Evolutionary conservation across 2,329 filamentous ascomycete genomes (phyloP), one percentile per base, ranked within the genome.

Genomic region (Arthroderma sp.): DNA sequence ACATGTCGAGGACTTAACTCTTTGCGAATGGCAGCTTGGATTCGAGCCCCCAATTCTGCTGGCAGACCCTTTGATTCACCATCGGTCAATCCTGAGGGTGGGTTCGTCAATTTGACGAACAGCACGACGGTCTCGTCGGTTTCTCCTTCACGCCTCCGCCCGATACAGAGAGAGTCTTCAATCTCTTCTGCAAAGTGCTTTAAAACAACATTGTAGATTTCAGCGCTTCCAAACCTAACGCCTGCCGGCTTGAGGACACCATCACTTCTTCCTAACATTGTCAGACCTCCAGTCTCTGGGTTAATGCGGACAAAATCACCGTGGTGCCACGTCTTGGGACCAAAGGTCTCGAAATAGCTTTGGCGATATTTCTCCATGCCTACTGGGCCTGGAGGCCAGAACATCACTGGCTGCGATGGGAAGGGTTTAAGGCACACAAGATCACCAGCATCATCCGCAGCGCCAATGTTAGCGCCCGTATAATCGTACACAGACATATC

Each of bases 181-280:
- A 96, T 71, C 45, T 89, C 76, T 7, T 73, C 66, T 0, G 80
- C 75, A 55, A 95, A 95, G 63, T 87, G 83, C 52, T 84, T 79
- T 1, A 91, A 76, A 29, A 96, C 68, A n/a, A 95, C 73, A 59
- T 94, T 95, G 65, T 96, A 96, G 15, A 98, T 94, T 68, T 98
- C 91, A 0, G 89, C 87, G 30, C 81, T 87, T 4, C 89, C 89
- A 58, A 98, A 96, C 0, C 89, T 73, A 11, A 98, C 86, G 2
- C 91, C 91, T 0, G 82, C 78, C 0, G 91, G 91, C 60, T 98
- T 98, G 9, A 98, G 68, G 4, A 96, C 85, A 3, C 91, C 91
- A 55, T 98, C 89, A 42, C 83, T 91, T 28, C 89, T 77, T 2
- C 91, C 89, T 0, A 96, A 74, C 89, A 96, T 96, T 52, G 86